Base-by-base conservation (phyloP, 345 rosid genomes). In the Carallia pectinifolia region DNA sequence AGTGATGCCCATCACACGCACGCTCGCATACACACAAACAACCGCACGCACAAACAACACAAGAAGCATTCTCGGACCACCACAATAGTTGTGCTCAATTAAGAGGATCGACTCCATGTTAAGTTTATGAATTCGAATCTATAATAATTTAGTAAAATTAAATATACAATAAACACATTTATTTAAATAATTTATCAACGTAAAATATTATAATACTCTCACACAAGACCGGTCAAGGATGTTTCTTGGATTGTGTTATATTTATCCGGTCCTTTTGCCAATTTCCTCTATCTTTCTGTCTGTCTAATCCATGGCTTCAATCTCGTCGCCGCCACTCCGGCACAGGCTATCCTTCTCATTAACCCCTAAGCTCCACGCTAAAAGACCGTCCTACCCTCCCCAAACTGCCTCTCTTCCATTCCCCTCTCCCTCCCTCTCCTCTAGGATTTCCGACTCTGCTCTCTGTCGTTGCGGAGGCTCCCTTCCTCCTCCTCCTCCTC, bases 391-490 rank as follows among this genome's bases (percentile, higher is more conserved):
- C 54, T 84, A 69, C 81, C 80, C 84, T 55, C 69, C 36, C n/a
- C 73, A 23, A 23, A 44, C 40, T 79, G 66, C 5, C 81, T 79
- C 15, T 47, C 80, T 16, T 56, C 47, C 36, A 66, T 52, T 10
- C 12, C 16, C 4, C 36, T 38, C n/a, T 23, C 40, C 54, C 52
- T 37, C 64, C 19, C n/a, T 62, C 59, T 40, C 47, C 63, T 71
- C 60, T 58, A 61, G 81, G 58, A 68, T 79, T 69, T 66, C 83
- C 48, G 64, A 80, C 69, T 59, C 86, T n/a, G 7, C 81, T 62
- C 80, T 79, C 64, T 84, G 88, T 70, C 88, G 85, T 74, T 86
- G 89, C 75, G 68, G 67, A 66, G 47, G 60, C 76, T 56, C 68
- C 40, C 58, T 79, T 15, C 79, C 70, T 70, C 64, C 65, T 69